Evolutionary conservation across 31 red algal genomes (phyloP).

Genomic region (Odonthalia washingtoniensis): DNA sequence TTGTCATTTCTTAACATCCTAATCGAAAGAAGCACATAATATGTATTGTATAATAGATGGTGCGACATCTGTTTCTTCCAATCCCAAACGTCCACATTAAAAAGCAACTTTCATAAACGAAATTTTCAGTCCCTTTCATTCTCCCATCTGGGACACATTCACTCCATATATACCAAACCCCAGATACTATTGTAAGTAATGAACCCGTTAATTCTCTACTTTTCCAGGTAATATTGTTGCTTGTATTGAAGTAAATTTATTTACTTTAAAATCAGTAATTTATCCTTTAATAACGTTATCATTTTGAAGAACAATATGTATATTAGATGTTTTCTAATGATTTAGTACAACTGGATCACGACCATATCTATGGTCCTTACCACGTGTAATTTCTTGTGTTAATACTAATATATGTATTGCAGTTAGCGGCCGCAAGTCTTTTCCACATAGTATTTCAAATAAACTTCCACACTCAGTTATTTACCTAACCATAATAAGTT

Average conservation of each 20-base stretch:
- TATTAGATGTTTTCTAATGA: constrained; percentile 91
- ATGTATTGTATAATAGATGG: constrained; percentile 45
- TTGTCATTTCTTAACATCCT: constrained; percentile 53
- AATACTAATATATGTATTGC: too few relatives aligned
- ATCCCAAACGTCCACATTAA: constrained; percentile 60
- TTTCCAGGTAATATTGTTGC: constrained; percentile 52
- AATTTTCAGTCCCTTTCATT: constrained; percentile 57
- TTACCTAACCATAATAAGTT: too few relatives aligned
- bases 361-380: too few relatives aligned
- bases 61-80: constrained; percentile 48
- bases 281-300: constrained; percentile 60
- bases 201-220: constrained; percentile 67
- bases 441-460: too few relatives aligned
- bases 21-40: too few relatives aligned
- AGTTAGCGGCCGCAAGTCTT: too few relatives aligned
- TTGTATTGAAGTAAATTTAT: constrained; percentile 81
- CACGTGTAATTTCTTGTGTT: too few relatives aligned
- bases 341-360: constrained; percentile 88
- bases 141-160: constrained; percentile 74
- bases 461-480: too few relatives aligned
- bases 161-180: constrained; percentile 92
- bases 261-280: too few relatives aligned
- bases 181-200: constrained; percentile 92
- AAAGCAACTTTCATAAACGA: too few relatives aligned
- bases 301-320: constrained; percentile 76